Conservation (phyloP, 495 filamentous ascomycete genomes). For the Penicillium pulvis region DNA sequence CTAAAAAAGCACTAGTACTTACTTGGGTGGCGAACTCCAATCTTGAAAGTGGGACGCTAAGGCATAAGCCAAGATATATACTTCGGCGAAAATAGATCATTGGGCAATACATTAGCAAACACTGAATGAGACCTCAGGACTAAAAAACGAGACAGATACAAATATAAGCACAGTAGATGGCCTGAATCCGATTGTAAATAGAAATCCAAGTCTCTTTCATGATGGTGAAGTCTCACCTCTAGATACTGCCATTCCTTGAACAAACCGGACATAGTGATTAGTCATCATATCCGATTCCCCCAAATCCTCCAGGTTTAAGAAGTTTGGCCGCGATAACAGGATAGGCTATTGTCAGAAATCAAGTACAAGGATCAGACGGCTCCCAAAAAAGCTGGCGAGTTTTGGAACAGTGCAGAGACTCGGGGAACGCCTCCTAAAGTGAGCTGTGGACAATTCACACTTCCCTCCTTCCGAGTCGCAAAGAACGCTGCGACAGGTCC, state of each 20-base stretch:
- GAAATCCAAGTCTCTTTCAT: background rate
- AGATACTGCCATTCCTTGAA: background rate
- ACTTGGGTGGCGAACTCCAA: slow-evolving; percentile 4
- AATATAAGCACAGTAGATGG: no score
- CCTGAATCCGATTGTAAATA: no score
- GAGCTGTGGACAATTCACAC: background rate
- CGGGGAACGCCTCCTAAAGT: background rate
- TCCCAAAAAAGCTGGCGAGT: background rate
- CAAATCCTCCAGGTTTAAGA: background rate
- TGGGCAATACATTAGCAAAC: background rate
- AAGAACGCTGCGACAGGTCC: background rate
- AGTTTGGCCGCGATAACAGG: background rate
- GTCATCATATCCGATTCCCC: slow-evolving; percentile 15
- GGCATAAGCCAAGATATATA: slow-evolving; percentile 3
- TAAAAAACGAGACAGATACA: no score
- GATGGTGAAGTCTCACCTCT: background rate
- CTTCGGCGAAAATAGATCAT: background rate
- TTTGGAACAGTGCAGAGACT: background rate
- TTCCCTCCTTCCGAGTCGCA: background rate
- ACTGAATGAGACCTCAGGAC: no score
- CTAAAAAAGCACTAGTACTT: background rate
- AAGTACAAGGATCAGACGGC: background rate
- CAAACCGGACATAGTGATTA: slow-evolving; percentile 2
- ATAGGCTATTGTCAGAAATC: background rate
- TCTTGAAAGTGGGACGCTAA: slow-evolving; percentile 5